These are phyloP conservation scores for Raphidocelis subcapitata DNA, from an alignment of 139 green algal genomes.

Conservation along the genomic window DNA sequence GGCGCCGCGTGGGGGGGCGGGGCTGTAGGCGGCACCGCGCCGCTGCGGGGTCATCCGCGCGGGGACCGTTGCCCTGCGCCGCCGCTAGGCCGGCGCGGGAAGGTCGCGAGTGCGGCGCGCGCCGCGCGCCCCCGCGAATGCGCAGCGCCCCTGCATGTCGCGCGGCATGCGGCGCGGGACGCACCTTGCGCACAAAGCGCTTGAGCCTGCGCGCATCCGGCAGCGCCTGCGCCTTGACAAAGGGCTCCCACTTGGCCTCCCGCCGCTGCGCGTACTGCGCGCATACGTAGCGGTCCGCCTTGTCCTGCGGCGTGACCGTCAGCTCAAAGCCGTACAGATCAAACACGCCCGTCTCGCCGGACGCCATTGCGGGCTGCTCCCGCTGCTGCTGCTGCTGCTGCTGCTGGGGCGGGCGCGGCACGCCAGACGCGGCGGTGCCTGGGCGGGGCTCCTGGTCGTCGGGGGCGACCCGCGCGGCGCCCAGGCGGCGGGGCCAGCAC, in stretches of 20 bases:
- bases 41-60: no score
- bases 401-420: background rate
- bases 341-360: background rate
- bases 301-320: slow-evolving; percentile 28
- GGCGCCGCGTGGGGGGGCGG: background rate
- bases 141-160: no score
- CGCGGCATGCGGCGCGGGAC: background rate
- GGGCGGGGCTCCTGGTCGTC: background rate
- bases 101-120: no score
- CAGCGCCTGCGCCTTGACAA: slow-evolving; percentile 13
- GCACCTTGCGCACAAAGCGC: slow-evolving; percentile 55
- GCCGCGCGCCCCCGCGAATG: no score
- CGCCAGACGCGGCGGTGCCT: background rate
- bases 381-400: background rate
- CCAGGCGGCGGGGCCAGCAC: background rate
- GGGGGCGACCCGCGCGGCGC: background rate
- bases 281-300: slow-evolving; percentile 30
- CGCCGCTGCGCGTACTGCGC: slow-evolving; percentile 12
- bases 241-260: slow-evolving; percentile 32
- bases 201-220: slow-evolving; percentile 45
- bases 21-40: no score
- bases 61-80: no score
- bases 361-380: background rate
- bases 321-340: slow-evolving; percentile 56
- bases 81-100: no score